phyloP scores from a whole-genome alignment of 108 stramenopile genomes.

The Schizochytrium sp. region DNA sequence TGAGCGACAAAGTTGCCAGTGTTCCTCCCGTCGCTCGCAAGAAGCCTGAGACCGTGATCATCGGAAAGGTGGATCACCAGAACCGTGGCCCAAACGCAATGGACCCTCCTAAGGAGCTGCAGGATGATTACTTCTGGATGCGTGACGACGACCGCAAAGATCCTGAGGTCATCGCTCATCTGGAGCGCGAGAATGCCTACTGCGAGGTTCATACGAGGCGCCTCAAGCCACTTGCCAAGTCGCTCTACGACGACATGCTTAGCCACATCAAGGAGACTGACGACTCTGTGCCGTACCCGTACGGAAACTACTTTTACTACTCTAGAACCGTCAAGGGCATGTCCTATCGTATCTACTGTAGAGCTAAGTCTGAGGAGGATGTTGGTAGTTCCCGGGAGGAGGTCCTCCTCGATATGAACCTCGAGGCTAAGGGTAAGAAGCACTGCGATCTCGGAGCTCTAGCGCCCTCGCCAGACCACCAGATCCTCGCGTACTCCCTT shows the following conservation, averaged over 20 bases:
- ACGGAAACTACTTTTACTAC: conserved; percentile 85
- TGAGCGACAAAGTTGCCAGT: conserved; percentile 37
- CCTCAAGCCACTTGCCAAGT: conserved; percentile 75
- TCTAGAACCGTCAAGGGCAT: conserved; percentile 88
- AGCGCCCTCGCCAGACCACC: conserved; percentile 78
- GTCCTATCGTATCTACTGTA: conserved; percentile 84
- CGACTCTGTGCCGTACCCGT: conserved; percentile 81
- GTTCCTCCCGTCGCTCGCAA: conserved; percentile 24
- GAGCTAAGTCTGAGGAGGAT: conserved; percentile 61
- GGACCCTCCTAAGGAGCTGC: conserved; percentile 80
- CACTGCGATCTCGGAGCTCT: conserved; percentile 85
- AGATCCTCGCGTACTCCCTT: conserved; percentile 87
- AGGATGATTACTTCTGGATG: conserved; percentile 92
- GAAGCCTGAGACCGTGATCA: conserved; percentile 4
- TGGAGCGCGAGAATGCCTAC: conserved; percentile 87
- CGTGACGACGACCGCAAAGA: conserved; percentile 85
- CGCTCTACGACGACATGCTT: conserved; percentile 81
- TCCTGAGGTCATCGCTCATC: conserved; percentile 82
- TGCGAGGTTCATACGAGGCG: conserved; percentile 78
- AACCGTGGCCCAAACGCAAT: conserved; percentile 71
- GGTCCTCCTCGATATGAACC: conserved; percentile 88
- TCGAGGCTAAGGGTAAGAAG: conserved; percentile 80
- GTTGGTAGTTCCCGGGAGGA: conserved; percentile 70
- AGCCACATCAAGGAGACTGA: conserved; percentile 90
- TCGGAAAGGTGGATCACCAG: conserved; percentile 58